Percentiles rank a stretch among this genome's conserved stretches.
phyloP scores from a whole-genome alignment of 2,329 filamentous ascomycete species.

The Neopestalotiopsis rosae region DNA sequence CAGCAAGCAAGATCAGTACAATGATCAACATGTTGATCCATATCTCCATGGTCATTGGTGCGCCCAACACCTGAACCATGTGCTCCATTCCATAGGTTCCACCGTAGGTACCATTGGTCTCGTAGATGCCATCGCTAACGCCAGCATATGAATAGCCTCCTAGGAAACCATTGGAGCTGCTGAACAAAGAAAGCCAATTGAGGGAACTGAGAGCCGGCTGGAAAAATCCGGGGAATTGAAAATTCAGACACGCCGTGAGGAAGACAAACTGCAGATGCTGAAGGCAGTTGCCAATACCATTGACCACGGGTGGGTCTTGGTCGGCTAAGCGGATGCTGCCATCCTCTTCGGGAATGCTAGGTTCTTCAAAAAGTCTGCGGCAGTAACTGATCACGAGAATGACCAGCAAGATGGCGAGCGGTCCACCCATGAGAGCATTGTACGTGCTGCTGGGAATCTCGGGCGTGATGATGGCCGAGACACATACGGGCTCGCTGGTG shows the following conservation, averaged over 20 bases:
- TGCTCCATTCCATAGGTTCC: conserved; percentile 63
- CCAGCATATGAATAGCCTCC: conserved; percentile 34
- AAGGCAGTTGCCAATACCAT: conserved; percentile 58
- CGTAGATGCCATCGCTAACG: conserved; percentile 64
- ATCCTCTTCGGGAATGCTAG: background rate
- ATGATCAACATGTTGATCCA: conserved; percentile 75
- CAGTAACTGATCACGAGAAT: conserved; percentile 4
- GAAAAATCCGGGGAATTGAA: conserved; percentile 76
- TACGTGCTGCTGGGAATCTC: conserved; percentile 2
- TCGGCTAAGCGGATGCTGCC: background rate
- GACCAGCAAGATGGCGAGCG: background rate
- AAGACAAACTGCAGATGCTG: conserved; percentile 80
- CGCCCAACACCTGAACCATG: conserved; percentile 72
- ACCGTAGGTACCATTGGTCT: conserved; percentile 67
- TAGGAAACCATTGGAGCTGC: conserved; percentile 14
- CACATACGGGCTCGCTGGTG: background rate
- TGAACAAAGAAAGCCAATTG: conserved; percentile 70
- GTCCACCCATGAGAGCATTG: background rate
- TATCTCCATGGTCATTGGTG: conserved; percentile 64
- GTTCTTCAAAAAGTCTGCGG: background rate
- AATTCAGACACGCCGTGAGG: conserved; percentile 70
- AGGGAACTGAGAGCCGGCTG: conserved; percentile 71
- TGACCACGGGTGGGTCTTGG: background rate
- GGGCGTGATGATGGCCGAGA: conserved; percentile 6
- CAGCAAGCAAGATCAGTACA: conserved; percentile 23